phyloP scores from a whole-genome alignment of 345 rosid genomes.

The Streptanthus diversifolius region DNA sequence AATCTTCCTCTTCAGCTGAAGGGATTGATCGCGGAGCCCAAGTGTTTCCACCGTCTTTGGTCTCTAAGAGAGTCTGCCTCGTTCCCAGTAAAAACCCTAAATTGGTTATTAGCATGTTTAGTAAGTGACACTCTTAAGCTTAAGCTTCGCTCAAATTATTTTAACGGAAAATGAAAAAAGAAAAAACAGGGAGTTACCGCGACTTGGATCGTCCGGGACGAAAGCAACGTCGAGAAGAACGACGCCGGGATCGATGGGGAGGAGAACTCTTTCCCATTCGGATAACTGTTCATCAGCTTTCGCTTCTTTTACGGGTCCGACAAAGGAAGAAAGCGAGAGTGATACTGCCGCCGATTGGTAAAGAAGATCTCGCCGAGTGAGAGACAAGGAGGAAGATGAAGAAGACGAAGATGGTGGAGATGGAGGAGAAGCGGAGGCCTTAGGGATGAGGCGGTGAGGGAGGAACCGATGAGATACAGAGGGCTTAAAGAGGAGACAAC shows the following conservation, averaged over 20 bases:
- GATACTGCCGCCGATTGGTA: slow-evolving; percentile 53
- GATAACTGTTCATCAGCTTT: slow-evolving; percentile 58
- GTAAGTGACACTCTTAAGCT: background rate
- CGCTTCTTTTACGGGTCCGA: slow-evolving; percentile 31
- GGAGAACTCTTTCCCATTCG: slow-evolving; percentile 71
- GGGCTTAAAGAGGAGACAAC: slow-evolving; percentile 32
- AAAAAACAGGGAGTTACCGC: slow-evolving; percentile 37
- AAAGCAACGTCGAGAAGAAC: slow-evolving; percentile 90
- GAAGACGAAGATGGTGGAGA: background rate
- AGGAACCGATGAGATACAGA: slow-evolving; percentile 34
- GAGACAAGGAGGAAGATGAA: slow-evolving; percentile 18
- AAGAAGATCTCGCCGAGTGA: slow-evolving; percentile 47
- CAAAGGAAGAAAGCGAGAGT: slow-evolving; percentile 35
- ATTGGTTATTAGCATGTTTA: background rate
- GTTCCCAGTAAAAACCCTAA: slow-evolving; percentile 80
- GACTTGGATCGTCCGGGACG: slow-evolving; percentile 70
- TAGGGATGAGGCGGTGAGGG: slow-evolving; percentile 34
- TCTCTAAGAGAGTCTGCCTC: slow-evolving; percentile 88
- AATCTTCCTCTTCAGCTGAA: slow-evolving; percentile 95
- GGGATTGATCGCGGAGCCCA: slow-evolving; percentile 82
- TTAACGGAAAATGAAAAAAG: background rate
- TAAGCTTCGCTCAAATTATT: too few species aligned
- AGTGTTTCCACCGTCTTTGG: slow-evolving; percentile 73
- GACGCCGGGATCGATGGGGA: slow-evolving; percentile 90
- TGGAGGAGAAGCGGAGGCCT: slow-evolving; percentile 38